phyloP scores from a whole-genome alignment of 495 filamentous ascomycete genomes.

The Rusavskia elegans region DNA sequence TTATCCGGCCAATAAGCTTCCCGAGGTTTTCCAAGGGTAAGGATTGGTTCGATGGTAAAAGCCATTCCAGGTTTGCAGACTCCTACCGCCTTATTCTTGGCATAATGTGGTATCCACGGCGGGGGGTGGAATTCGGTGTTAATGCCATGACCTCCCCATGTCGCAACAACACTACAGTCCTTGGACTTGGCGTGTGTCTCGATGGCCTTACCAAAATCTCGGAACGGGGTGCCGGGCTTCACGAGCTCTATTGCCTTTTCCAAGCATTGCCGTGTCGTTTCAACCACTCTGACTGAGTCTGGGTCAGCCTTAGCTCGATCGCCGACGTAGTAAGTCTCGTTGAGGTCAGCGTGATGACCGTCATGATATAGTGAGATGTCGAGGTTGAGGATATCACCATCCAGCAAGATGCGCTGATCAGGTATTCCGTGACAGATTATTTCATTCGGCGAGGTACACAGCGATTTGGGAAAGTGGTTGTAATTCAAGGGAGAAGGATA shows the following conservation, averaged over 20 bases:
- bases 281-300: too few species aligned
- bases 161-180: conserved; percentile 68
- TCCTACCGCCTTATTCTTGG: conserved; percentile 79
- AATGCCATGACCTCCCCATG: conserved; percentile 79
- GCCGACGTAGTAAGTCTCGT: too few species aligned
- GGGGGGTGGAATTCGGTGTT: conserved; percentile 72
- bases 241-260: too few species aligned
- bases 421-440: conserved; percentile 92
- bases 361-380: conserved; percentile 78
- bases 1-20: too few species aligned
- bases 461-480: conserved; percentile 88
- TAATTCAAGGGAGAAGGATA: conserved; percentile 97
- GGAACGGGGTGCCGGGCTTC: too few species aligned
- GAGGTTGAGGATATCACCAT: conserved; percentile 82
- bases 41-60: conserved; percentile 89
- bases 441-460: conserved; percentile 91
- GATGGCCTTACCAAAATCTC: too few species aligned
- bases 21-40: conserved; percentile 21
- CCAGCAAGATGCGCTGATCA: conserved; percentile 60
- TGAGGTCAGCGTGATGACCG: conserved; percentile 76
- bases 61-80: conserved; percentile 78
- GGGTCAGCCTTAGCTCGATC: too few species aligned
- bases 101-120: conserved; percentile 82
- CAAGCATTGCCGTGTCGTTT: too few species aligned
- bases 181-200: conserved; percentile 55